Evolutionary conservation across 140 eudicot genomes (phyloP), one percentile per base, ranked within the genome.

Genomic region (Cichorium intybus): DNA sequence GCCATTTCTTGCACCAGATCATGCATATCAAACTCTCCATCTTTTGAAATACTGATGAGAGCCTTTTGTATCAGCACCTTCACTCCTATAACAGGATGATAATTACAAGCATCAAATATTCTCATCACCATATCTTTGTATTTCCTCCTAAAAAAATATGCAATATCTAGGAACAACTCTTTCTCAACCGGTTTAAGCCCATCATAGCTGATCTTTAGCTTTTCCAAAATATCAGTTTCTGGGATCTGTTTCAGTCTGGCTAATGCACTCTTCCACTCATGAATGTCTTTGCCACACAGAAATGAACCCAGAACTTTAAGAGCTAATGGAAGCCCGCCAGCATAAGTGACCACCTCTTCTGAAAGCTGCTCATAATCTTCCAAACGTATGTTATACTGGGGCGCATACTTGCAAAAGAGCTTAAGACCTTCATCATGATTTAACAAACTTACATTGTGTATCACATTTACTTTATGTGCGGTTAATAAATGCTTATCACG

Each of bases 401-500:
- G 2, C 0, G 46, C 16, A 37, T 1, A 11, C 46, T 37, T 37
- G n/a, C n/a, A 1, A 2, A 37, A 1, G 46, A 37, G 46, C n/a
- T 11, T 37, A 10, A 10, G 1, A 11, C n/a, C 16, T 5, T 37
- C 46, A 3, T 37, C 4, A 11, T 37, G 2, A 1, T 37, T 10
- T 2, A 37, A 11, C 3, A 37, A 11, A 5, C 46, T 37, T 2
- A 37, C 3, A 10, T 37, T 11, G 2, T 37, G 46, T 10, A 37
- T 26, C 29, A 26, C 46, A 37, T 15, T 14, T 17, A 54, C 17
- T 2, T 56, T 64, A n/a, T 37, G 46, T 7, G 46, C 46, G 0
- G 7, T 56, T 23, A 45, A 22, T 14, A 64, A n/a, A 53, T 56
- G 20, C 16, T 45, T 29, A 65, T 73, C 47, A 55, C 78, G 55